Conservation (phyloP, 176 grass and related monocot species). For the Oryza brachyantha region DNA sequence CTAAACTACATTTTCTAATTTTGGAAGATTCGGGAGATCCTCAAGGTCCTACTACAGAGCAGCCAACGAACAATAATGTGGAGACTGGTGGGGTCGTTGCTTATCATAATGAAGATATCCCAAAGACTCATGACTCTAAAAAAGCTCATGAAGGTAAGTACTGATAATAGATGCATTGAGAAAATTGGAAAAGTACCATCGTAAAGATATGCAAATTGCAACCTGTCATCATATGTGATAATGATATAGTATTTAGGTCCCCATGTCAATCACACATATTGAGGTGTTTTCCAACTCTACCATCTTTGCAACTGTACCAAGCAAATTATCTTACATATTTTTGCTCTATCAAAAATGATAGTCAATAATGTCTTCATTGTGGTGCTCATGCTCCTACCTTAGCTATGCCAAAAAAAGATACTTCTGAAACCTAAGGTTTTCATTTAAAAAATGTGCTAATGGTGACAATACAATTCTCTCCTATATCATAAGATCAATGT, state of each 20-base stretch:
- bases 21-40: not conserved
- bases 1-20: not conserved
- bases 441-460: too few species aligned
- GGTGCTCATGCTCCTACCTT: not conserved
- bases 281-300: too few species aligned
- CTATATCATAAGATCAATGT: too few species aligned
- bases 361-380: too few species aligned
- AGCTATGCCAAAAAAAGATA: not conserved
- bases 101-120: not conserved
- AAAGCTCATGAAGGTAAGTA: not conserved
- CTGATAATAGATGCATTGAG: not conserved
- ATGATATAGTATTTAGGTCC: not conserved
- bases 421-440: too few species aligned
- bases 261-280: too few species aligned
- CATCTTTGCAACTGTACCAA: too few species aligned
- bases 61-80: too few species aligned
- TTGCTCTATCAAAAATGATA: too few species aligned
- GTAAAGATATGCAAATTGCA: not conserved
- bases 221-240: not conserved
- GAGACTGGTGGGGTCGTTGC: not conserved
- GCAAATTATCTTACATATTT: too few species aligned
- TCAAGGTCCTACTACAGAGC: too few species aligned
- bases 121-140: not conserved
- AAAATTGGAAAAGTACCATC: not conserved
- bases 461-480: too few species aligned